These are phyloP conservation scores for Jaenimonas drosophilae DNA, from an alignment of 208 protist species.

Conservation along the genomic window DNA sequence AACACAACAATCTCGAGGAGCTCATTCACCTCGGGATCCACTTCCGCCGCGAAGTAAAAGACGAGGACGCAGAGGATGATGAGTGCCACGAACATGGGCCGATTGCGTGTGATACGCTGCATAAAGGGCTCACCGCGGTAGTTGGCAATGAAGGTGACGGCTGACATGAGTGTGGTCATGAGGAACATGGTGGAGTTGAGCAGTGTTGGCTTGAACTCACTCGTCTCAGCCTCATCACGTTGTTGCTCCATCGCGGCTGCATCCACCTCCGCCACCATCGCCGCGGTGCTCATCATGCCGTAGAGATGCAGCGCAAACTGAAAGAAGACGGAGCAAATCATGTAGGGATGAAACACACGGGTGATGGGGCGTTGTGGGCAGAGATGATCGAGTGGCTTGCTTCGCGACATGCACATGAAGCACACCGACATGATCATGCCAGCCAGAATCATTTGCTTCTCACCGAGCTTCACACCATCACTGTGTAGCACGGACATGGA, in stretches of 20 bases:
- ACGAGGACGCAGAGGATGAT: slow-evolving; percentile 63
- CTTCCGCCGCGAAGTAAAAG: slow-evolving; percentile 69
- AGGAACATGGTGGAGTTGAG: slow-evolving; percentile 97
- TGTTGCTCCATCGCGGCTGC: slow-evolving; percentile 38
- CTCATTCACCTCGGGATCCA: slow-evolving; percentile 66
- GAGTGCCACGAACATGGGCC: slow-evolving; percentile 83
- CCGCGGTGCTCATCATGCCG: slow-evolving; percentile 81
- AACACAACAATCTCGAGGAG: slow-evolving; percentile 87
- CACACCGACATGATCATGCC: slow-evolving; percentile 93
- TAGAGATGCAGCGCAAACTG: slow-evolving; percentile 95
- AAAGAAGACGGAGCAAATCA: slow-evolving; percentile 91
- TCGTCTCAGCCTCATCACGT: slow-evolving; percentile 50
- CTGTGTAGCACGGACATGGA: slow-evolving; percentile 95
- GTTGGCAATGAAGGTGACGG: slow-evolving; percentile 96
- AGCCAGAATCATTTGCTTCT: slow-evolving; percentile 95
- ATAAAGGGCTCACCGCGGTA: slow-evolving; percentile 96
- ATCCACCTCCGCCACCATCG: slow-evolving; percentile 70
- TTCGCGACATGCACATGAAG: slow-evolving; percentile 97
- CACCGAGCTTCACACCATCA: slow-evolving; percentile 95
- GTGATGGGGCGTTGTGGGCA: slow-evolving; percentile 88
- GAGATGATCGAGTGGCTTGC: slow-evolving; percentile 89
- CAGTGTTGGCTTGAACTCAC: slow-evolving; percentile 93
- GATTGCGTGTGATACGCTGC: slow-evolving; percentile 88
- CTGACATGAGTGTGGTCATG: slow-evolving; percentile 90
- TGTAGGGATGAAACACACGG: slow-evolving; percentile 94